Percentiles rank a stretch among this genome's conserved stretches.
Evolutionary conservation across 1,284 basidiomycete species (phyloP).

Genomic region (Ganoderma resinaceum): DNA sequence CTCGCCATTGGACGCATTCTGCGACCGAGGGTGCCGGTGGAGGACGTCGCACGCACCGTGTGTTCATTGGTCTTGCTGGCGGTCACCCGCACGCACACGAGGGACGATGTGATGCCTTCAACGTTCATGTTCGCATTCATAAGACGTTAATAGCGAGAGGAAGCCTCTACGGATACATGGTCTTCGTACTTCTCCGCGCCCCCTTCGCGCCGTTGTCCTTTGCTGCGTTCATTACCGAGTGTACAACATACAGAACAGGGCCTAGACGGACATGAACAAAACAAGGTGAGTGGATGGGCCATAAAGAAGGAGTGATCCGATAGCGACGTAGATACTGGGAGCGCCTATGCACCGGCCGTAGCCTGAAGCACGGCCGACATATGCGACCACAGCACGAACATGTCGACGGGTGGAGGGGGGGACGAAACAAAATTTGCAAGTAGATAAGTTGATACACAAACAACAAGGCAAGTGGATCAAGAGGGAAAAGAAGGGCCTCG

Average conservation of each 20-base stretch:
- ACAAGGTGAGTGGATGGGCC: neutral
- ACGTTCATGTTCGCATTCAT: constrained; percentile 2
- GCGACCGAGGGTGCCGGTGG: neutral
- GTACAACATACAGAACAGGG: constrained; percentile 16
- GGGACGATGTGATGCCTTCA: neutral
- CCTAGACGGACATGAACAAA: neutral
- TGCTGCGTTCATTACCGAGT: constrained; percentile 21
- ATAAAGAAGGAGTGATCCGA: neutral
- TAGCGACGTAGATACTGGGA: neutral
- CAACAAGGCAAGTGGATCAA: neutral
- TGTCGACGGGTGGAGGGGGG: neutral
- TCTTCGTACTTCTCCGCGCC: constrained; percentile 29
- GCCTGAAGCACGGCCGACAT: neutral
- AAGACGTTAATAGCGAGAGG: constrained; percentile 3
- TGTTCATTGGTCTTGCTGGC: neutral
- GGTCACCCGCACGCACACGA: neutral
- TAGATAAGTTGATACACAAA: constrained; percentile 10
- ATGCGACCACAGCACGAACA: neutral
- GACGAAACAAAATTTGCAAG: constrained; percentile 3
- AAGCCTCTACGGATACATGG: constrained; percentile 30
- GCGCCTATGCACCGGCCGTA: neutral
- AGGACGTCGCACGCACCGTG: neutral
- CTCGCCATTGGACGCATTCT: neutral
- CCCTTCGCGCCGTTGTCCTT: constrained; percentile 24
- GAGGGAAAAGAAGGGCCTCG: neutral